These are phyloP conservation scores for Emydomyces testavorans DNA, from an alignment of 2,329 filamentous ascomycete species.

Conservation along the genomic window DNA sequence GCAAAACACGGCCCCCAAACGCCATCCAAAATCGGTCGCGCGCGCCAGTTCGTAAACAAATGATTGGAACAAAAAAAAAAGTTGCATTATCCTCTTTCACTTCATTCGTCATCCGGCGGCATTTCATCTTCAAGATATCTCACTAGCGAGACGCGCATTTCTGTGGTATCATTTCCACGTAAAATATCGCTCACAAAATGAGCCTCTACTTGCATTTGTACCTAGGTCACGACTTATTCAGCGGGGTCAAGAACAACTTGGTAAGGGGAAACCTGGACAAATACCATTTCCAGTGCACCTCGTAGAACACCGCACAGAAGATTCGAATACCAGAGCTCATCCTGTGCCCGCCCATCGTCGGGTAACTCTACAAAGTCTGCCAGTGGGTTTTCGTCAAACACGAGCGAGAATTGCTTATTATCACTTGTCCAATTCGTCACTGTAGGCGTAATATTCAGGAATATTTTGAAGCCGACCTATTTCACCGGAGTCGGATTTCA, in stretches of 20 bases:
- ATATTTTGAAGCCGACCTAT: conserved; percentile 96
- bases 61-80: not conserved
- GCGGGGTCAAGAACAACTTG: not conserved
- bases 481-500: not conserved
- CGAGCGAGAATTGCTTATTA: conserved; percentile 88
- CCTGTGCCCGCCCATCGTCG: conserved; percentile 87
- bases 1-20: conserved; percentile 8
- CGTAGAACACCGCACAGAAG: conserved; percentile 87
- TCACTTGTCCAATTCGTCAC: conserved; percentile 94
- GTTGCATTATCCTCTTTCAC: conserved; percentile 18
- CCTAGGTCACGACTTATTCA: conserved; percentile 33
- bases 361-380: conserved; percentile 96
- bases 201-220: conserved; percentile 95
- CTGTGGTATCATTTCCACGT: conserved; percentile 86
- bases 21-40: conserved; percentile 1
- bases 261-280: conserved; percentile 11
- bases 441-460: conserved; percentile 87
- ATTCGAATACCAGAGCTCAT: conserved; percentile 97
- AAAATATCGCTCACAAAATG: conserved; percentile 92
- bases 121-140: conserved; percentile 96
- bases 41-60: not conserved
- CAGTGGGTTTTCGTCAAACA: conserved; percentile 94
- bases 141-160: conserved; percentile 87
- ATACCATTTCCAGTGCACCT: conserved; percentile 88
- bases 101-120: conserved; percentile 83